Evolutionary conservation across 148 eudicot genomes (phyloP).

Genomic region (Rheum nobile): DNA sequence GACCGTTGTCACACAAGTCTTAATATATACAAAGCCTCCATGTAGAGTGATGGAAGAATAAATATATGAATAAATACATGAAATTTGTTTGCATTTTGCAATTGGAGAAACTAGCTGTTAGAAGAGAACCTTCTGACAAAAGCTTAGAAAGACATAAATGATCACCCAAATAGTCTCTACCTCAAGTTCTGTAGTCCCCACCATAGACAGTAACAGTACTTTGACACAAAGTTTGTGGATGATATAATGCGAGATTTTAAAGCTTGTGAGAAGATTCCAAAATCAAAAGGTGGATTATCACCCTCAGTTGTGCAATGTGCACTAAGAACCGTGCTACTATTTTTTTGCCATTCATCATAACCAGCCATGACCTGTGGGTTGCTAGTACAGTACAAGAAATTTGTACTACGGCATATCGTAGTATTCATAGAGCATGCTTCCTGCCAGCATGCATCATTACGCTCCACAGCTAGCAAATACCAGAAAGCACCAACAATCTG

Average conservation of each 20-base stretch:
- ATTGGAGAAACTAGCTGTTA: neutral
- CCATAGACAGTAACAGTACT: slow-evolving; percentile 95
- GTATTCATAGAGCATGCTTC: slow-evolving; percentile 41
- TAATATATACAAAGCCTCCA: neutral
- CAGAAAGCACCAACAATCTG: slow-evolving; percentile 95
- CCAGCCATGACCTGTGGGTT: slow-evolving; percentile 24
- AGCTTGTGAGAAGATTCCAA: slow-evolving; percentile 83
- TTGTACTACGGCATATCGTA: slow-evolving; percentile 18
- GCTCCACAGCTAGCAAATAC: slow-evolving; percentile 84
- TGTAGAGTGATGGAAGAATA: neutral
- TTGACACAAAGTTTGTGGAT: slow-evolving; percentile 41
- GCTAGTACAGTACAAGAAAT: slow-evolving; percentile 73
- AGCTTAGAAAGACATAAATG: neutral
- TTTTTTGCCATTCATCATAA: slow-evolving; percentile 39
- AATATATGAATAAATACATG: neutral
- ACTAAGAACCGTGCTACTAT: slow-evolving; percentile 35
- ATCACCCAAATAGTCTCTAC: slow-evolving; percentile 19
- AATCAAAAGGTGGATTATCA: slow-evolving; percentile 56
- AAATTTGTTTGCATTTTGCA: neutral
- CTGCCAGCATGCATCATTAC: slow-evolving; percentile 82
- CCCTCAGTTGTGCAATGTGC: slow-evolving; percentile 33
- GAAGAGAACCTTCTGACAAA: neutral
- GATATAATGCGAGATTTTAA: slow-evolving; percentile 58
- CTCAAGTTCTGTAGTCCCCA: slow-evolving; percentile 98
- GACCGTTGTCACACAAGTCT: neutral